Conservation (phyloP, 495 filamentous ascomycete genomes). For the Penicillium samsonianum region DNA sequence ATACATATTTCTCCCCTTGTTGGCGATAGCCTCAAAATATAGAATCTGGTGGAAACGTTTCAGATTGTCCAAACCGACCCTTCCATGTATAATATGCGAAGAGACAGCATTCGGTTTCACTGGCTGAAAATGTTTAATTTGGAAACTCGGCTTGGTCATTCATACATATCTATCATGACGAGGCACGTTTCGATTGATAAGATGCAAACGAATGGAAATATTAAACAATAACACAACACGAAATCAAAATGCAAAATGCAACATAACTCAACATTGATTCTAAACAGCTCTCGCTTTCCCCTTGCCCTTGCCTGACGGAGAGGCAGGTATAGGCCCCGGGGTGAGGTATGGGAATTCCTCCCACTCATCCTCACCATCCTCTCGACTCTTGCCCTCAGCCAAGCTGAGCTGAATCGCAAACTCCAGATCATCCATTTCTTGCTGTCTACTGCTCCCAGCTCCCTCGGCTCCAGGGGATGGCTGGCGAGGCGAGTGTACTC, state of each 20-base stretch:
- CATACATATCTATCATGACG: no score
- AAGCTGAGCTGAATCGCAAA: conserved; percentile 84
- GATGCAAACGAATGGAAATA: background rate
- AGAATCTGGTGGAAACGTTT: no score
- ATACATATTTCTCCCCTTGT: no score
- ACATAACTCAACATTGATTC: conserved; percentile 3
- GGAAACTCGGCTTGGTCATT: no score
- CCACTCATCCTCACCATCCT: conserved; percentile 30
- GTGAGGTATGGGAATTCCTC: conserved; percentile 63
- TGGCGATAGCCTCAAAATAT: no score
- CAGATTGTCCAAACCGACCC: no score
- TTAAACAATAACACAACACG: background rate
- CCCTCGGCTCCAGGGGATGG: conserved; percentile 26
- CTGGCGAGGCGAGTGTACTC: conserved; percentile 17
- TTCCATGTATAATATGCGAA: no score
- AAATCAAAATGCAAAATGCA: background rate
- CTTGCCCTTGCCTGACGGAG: conserved; percentile 43
- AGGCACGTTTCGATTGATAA: background rate
- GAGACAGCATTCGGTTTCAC: no score
- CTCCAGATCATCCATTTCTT: conserved; percentile 75
- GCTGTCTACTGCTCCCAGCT: conserved; percentile 40
- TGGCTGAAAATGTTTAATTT: no score
- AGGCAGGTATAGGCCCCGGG: conserved; percentile 42
- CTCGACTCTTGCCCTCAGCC: conserved; percentile 68
- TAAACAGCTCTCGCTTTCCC: conserved; percentile 51